Percentiles rank a stretch among this genome's conserved stretches.
These are phyloP conservation scores for Pterulicium gracile DNA, from an alignment of 1,284 basidiomycete species.

Conservation along the genomic window DNA sequence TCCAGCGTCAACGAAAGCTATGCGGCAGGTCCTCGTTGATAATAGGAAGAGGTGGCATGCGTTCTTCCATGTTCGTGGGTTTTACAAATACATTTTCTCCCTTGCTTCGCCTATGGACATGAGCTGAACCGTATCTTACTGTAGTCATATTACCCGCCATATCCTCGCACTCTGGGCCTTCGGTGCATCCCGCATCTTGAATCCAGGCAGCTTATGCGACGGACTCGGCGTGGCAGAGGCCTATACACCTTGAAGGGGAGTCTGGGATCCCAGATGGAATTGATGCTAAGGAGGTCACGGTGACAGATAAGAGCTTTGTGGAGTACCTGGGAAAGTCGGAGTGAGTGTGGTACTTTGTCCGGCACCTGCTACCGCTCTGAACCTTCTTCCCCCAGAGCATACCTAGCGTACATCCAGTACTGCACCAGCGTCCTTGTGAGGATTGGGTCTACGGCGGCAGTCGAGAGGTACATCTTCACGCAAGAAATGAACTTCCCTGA, in stretches of 20 bases:
- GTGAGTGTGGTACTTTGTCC: conserved; percentile 1
- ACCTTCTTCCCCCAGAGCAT: background rate
- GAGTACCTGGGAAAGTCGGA: background rate
- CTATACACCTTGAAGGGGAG: background rate
- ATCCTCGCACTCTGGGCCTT: conserved; percentile 2
- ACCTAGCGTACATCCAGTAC: background rate
- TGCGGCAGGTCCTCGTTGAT: background rate
- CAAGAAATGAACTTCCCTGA: background rate
- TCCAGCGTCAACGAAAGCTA: background rate
- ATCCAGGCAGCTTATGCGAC: background rate
- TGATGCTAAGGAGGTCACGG: background rate
- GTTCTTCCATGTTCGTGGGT: background rate
- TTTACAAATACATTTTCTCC: background rate
- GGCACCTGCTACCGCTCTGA: background rate
- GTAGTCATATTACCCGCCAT: conserved; percentile 1
- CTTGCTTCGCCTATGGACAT: background rate
- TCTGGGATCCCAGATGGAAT: background rate
- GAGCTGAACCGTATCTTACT: background rate
- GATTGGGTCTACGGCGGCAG: background rate
- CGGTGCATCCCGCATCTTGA: background rate
- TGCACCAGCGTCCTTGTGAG: background rate
- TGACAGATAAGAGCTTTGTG: background rate
- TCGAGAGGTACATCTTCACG: conserved; percentile 2
- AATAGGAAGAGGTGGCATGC: background rate
- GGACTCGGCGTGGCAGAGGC: background rate